Evolutionary conservation across 1,284 basidiomycete genomes (phyloP), one percentile per base, ranked within the genome.

Genomic region (Apiotrichum domesticum): DNA sequence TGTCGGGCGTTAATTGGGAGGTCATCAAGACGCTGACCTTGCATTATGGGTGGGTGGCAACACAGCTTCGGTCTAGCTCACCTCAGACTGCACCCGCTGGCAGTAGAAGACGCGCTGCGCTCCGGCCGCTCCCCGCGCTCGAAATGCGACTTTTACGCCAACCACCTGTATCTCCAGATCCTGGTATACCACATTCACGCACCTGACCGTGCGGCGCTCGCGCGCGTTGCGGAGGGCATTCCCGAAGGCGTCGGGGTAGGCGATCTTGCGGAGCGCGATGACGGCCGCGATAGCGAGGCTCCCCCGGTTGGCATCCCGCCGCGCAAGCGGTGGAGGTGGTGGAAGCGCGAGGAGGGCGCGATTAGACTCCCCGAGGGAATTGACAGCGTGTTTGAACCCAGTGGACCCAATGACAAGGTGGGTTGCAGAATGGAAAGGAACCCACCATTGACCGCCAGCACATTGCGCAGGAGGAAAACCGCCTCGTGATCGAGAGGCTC

Each of bases 1-100:
- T 77, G 46, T 70, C 75, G 33, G 73, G 73, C 2, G 45, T 76
- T n/a, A 77, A 75, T 57, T 77, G 74, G 71, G 66, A 75, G 41
- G 71, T 74, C 39, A 62, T 77, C 59, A 76, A 76, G 62, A 67
- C 70, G 1, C 58, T 77, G 21, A 69, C 73, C 4, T 44, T 76
- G 32, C 61, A 67, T 41, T 76, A 67, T 46, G 65, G 66, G 72
- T 73, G 50, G 45, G 69, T 63, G 7, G 37, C 8, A 13, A 39
- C 7, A 39, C 7, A 39, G 37, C 7, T 13, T 8, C 13, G 37
- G 13, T 39, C 37, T 39, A 13, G 11, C 66, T 13, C 21, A 21
- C 21, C 14, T 14, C 10, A 75, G 72, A 21, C 67, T 77, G 6
- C 76, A 77, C 53, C 76, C 76, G 0, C 67, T 77, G 1, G 72